Evolutionary conservation across 805 yeast genomes (phyloP), one percentile per base, ranked within the genome.

Genomic region (Metschnikowia arizonensis): DNA sequence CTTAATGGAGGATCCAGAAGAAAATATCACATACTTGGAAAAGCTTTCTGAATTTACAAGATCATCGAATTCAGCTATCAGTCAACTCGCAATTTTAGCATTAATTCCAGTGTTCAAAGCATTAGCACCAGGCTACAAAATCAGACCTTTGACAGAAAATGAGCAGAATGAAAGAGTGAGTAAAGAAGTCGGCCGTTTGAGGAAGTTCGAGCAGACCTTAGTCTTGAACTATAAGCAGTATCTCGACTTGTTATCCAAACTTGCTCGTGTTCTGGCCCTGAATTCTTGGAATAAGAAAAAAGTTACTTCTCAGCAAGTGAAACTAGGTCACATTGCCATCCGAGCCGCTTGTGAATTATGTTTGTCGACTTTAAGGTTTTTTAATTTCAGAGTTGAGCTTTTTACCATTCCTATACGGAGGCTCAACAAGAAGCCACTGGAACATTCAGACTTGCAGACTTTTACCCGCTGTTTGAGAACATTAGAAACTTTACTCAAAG

Each of bases 1-100:
- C 33, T 66, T 91, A 29, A 81, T 81, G 56, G 95, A 89, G 60
- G 87, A 88, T 47, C 97, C 98, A 5, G 98, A 93, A 62, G 96
- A 88, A 57, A 78, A 90, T 57, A 73, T 84, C 6, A 60, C 77
- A 11, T 70, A 80, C 24, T 68, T 90, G 10, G 74, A 85, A 2
- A 78, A 90, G 59, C 71, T 86, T 40, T 69, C 86, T 43, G 79
- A 76, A 54, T 84, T 85, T 88, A 73, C 87, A 0, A 75, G 70
- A 46, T 83, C 93, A 1, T 77, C 75, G 53, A 82, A 84, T 53
- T 70, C 78, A 45, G 83, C 76, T 57, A 81, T 86, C 2, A 69
- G 81, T 30, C 85, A 85, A 63, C 71, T 89, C 44, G 77, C 96
- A 0, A 68, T 89, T 49, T 68, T 88, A 50, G 83, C 98, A 0